Percentiles rank a stretch among this genome's conserved stretches.
phyloP scores from a whole-genome alignment of 2,329 filamentous ascomycete genomes.

The Gliomastix tumulicola region DNA sequence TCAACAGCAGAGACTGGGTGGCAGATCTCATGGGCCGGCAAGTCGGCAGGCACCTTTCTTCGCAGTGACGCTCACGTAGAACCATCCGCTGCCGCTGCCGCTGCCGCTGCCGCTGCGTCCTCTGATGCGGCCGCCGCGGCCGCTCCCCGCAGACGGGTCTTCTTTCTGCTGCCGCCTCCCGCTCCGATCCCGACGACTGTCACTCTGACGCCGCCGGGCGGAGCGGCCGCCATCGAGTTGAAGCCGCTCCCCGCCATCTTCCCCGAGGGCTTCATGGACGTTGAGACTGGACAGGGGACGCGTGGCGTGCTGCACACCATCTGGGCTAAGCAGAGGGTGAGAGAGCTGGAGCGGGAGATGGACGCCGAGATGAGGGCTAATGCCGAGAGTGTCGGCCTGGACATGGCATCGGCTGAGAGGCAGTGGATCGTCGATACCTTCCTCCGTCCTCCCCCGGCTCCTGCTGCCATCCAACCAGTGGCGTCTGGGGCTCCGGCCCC shows the following conservation, averaged over 20 bases:
- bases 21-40: conserved; percentile 80
- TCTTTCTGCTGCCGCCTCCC: conserved; percentile 73
- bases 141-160: conserved; percentile 53
- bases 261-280: conserved; percentile 62
- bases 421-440: conserved; percentile 84
- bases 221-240: conserved; percentile 43
- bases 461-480: conserved; percentile 25
- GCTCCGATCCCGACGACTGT: conserved; percentile 66
- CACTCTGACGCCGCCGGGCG: conserved; percentile 46
- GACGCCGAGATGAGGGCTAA: conserved; percentile 65
- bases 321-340: conserved; percentile 79
- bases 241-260: conserved; percentile 86
- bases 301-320: conserved; percentile 83
- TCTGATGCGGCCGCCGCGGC: neutral
- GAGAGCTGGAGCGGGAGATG: conserved; percentile 71
- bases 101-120: conserved; percentile 12
- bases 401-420: conserved; percentile 78
- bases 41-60: conserved; percentile 63
- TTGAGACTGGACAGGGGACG: conserved; percentile 51
- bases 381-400: conserved; percentile 72
- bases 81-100: conserved; percentile 8
- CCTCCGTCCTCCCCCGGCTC: conserved; percentile 20
- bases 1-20: conserved; percentile 34
- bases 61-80: conserved; percentile 40
- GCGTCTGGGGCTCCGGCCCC: conserved; percentile 60